Base-by-base conservation (phyloP, 495 filamentous ascomycete genomes). In the Penicillium macrosclerotiorum region DNA sequence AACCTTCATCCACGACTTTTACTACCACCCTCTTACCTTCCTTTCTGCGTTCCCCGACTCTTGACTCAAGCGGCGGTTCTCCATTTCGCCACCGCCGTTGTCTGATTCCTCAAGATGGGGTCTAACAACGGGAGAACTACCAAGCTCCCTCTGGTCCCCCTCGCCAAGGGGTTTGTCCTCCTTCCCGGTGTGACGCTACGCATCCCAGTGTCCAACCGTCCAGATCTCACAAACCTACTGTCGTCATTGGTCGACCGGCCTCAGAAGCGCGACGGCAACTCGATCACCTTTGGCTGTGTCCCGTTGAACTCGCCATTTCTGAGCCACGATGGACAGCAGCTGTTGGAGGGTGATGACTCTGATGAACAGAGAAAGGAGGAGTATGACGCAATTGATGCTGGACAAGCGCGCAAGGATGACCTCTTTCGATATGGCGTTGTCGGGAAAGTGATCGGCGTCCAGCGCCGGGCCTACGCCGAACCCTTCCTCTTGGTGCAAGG, bases 401-500 rank as follows among this genome's bases (percentile, higher is more conserved):
- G 77, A 3, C 71, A 75, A 53, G 81, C 82, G 8, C 73, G 72
- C 20, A 85, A 84, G 60, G 78, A 83, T 14, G 85, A 90, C 57
- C 67, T 95, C 12, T 95, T 86, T 64, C 72, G 69, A 20, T 88
- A 80, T 62, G 91, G 88, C 17, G 85, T 85, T 8, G 73, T 88
- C 22, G 90, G 86, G 12, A 90, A 85, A 66, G 88, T 95, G 45
- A 82, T 83, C 30, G 89, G 88, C 16, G 81, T 95, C 33, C 88
- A 94, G 57, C 88, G 89, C 9, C 74, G 85, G 32, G 79, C 84
- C 44, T 81, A 82, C n/a, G 81, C 85, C 18, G 86, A 95, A 55
- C 80, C 91, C 23, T 82, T 81, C 37, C 60, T 99, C 38, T 72
- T 96, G 2, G 88, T 99, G 8, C 89, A 96, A 56, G 94, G 94